A percentile compares a stretch with the other conserved stretches of the same genome.
These are phyloP conservation scores for Saururus chinensis DNA, from an alignment of 164 flowering plant genomes.

Conservation along the genomic window DNA sequence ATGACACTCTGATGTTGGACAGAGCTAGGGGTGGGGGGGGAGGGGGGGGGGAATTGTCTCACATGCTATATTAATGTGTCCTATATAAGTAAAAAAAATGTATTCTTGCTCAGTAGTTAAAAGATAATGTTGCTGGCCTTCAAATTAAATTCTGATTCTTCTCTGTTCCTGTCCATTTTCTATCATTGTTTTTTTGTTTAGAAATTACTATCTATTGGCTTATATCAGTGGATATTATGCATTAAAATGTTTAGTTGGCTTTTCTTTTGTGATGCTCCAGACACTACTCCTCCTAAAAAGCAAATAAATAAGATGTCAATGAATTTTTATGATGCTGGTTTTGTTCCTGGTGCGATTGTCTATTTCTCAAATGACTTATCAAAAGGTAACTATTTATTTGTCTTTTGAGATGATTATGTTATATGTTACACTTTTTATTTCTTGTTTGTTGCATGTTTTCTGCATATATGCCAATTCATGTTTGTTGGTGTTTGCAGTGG, in stretches of 20 bases:
- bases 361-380: constrained; percentile 68
- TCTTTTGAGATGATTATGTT: neutral
- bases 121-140: too few species aligned
- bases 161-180: too few species aligned
- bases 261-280: constrained; percentile 27
- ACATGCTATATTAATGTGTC: neutral
- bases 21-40: too few species aligned
- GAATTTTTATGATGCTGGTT: constrained; percentile 80
- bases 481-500: constrained; percentile 29
- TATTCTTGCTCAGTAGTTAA: too few species aligned
- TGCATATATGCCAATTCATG: neutral
- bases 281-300: constrained; percentile 93
- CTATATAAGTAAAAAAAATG: too few species aligned
- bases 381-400: constrained; percentile 34
- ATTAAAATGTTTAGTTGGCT: neutral
- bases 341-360: constrained; percentile 90
- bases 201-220: too few species aligned
- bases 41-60: neutral
- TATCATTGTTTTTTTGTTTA: too few species aligned
- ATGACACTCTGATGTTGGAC: too few species aligned
- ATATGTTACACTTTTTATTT: neutral
- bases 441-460: neutral
- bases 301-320: constrained; percentile 56
- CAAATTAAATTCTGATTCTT: too few species aligned
- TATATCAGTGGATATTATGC: neutral